Percentiles rank a stretch among this genome's conserved stretches.
phyloP scores from a whole-genome alignment of 305 asterid genomes.

The Plantago lanceolata region DNA sequence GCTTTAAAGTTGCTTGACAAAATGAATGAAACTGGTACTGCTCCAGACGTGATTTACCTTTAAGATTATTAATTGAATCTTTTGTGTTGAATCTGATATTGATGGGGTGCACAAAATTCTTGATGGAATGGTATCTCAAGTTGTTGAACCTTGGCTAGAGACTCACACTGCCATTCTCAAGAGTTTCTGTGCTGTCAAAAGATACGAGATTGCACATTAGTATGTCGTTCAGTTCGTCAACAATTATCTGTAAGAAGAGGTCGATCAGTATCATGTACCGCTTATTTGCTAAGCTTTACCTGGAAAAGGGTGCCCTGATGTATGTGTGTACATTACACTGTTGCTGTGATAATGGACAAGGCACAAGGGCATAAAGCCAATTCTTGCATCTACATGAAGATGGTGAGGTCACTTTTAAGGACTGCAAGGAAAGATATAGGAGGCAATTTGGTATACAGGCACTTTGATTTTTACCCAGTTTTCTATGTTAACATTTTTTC shows the following conservation, averaged over 20 bases:
- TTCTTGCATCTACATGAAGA: slow-evolving; percentile 35
- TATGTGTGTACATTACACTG: slow-evolving; percentile 44
- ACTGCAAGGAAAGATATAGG: slow-evolving; percentile 42
- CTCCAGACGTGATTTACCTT: slow-evolving; percentile 55
- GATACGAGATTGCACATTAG: slow-evolving; percentile 47
- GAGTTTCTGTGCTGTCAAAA: slow-evolving; percentile 40
- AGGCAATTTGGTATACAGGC: slow-evolving; percentile 44
- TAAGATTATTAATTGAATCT: slow-evolving; percentile 50
- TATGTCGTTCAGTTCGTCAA: slow-evolving; percentile 46
- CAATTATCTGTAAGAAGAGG: slow-evolving; percentile 29
- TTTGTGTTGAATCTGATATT: slow-evolving; percentile 45
- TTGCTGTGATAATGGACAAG: slow-evolving; percentile 70
- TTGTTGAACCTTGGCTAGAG: slow-evolving; percentile 49
- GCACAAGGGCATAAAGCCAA: slow-evolving; percentile 68
- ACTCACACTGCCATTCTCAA: slow-evolving; percentile 53
- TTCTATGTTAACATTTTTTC: slow-evolving; percentile 23
- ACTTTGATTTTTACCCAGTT: slow-evolving; percentile 34
- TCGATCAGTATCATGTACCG: slow-evolving; percentile 47
- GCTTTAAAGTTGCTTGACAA: slow-evolving; percentile 40
- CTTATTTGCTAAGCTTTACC: slow-evolving; percentile 58
- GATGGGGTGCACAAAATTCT: slow-evolving; percentile 44
- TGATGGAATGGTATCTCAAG: slow-evolving; percentile 40
- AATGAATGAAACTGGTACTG: slow-evolving; percentile 44
- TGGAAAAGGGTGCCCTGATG: slow-evolving; percentile 46
- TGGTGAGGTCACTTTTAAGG: slow-evolving; percentile 41